Evolutionary conservation across 2,329 filamentous ascomycete genomes (phyloP).

Genomic region (Leptographium flavum): DNA sequence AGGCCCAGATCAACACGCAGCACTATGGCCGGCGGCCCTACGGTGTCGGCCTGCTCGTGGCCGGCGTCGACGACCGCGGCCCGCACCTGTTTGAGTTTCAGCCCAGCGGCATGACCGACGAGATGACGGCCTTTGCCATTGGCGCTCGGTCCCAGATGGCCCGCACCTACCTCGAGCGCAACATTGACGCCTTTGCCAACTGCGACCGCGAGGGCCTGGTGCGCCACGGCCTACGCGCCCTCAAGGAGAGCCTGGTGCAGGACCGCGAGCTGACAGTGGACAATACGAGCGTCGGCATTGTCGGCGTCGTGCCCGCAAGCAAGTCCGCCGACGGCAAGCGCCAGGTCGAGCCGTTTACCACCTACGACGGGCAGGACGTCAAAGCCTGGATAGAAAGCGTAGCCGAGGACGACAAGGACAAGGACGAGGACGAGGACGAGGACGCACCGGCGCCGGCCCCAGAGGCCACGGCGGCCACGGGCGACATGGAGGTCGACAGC

Average conservation of each 20-base stretch:
- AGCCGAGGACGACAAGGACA: conserved; percentile 37
- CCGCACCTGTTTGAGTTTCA: conserved; percentile 98
- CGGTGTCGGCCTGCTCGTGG: conserved; percentile 83
- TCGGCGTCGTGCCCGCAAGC: conserved; percentile 50
- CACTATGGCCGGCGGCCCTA: conserved; percentile 94
- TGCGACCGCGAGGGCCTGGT: conserved; percentile 75
- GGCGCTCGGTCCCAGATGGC: conserved; percentile 96
- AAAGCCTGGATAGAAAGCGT: conserved; percentile 72
- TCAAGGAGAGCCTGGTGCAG: conserved; percentile 92
- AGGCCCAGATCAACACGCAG: conserved; percentile 95
- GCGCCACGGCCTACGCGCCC: conserved; percentile 73
- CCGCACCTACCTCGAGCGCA: conserved; percentile 86
- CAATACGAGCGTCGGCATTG: conserved; percentile 85
- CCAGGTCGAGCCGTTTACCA: conserved; percentile 65
- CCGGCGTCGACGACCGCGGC: conserved; percentile 84
- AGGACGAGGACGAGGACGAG: conserved; percentile 26
- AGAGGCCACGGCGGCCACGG: conserved; percentile 29
- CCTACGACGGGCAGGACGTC: conserved; percentile 81
- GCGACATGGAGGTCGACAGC: conserved; percentile 24
- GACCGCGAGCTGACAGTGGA: conserved; percentile 96
- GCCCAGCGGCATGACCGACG: conserved; percentile 86
- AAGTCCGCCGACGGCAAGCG: conserved; percentile 34
- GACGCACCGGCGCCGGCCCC: conserved; percentile 16
- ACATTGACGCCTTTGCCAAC: conserved; percentile 69
- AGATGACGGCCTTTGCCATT: conserved; percentile 94